These are phyloP conservation scores for Lyophyllum semitale DNA, from an alignment of 768 basidiomycete genomes.

Conservation along the genomic window DNA sequence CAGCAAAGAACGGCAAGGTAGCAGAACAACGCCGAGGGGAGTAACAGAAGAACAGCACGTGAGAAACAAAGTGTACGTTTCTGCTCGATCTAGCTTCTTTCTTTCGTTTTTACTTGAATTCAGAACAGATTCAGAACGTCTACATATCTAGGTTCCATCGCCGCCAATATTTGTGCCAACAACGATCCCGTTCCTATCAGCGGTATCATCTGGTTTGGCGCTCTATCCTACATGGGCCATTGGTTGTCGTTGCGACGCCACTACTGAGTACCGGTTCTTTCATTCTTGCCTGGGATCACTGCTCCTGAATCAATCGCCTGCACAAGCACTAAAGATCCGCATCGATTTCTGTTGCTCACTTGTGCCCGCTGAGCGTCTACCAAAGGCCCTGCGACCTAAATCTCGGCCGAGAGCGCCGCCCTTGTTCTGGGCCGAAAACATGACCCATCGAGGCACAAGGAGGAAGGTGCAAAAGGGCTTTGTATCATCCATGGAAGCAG, in stretches of 20 bases:
- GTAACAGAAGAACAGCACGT: too few species aligned
- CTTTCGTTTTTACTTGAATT: too few species aligned
- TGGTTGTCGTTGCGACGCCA: conserved; percentile 12
- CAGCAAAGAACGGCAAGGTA: too few species aligned
- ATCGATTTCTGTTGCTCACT: conserved; percentile 9
- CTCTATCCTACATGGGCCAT: conserved; percentile 15
- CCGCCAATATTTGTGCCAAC: conserved; percentile 15
- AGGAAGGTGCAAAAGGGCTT: conserved; percentile 12
- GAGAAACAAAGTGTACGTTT: too few species aligned
- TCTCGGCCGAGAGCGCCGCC: conserved; percentile 6
- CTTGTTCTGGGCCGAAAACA: conserved; percentile 8
- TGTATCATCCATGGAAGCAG: conserved; percentile 14
- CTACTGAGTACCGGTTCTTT: conserved; percentile 11
- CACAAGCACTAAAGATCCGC: conserved; percentile 3
- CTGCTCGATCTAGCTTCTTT: too few species aligned
- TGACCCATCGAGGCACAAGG: conserved; percentile 7
- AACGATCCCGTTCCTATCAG: conserved; percentile 10
- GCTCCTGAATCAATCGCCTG: conserved; percentile 2
- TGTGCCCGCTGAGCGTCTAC: background rate
- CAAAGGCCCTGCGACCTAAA: background rate
- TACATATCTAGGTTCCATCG: conserved; percentile 8
- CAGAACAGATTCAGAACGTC: too few species aligned
- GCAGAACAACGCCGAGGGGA: too few species aligned
- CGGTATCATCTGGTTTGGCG: conserved; percentile 14
- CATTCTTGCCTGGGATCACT: conserved; percentile 10